Evolutionary conservation across 192 early-diverging fungal genomes (phyloP), one percentile per base, ranked within the genome.

Genomic region (Rhizophagus clarus): DNA sequence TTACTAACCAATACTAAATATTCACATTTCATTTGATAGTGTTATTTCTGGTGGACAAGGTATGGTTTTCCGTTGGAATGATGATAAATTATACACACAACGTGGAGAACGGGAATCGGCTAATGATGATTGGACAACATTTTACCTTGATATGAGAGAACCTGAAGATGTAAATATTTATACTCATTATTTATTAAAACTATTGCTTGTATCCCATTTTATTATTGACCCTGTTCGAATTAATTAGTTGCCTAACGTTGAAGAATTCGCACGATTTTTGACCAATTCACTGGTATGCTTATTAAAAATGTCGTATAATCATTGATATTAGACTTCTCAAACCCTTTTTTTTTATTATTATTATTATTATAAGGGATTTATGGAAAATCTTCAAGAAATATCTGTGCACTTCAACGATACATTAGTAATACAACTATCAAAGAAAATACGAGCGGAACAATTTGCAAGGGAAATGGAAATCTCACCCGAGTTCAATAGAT

Each of bases 61-160:
- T 71, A 95, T 96, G 93, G 94, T 89, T 0, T 96, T 97, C 84
- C 93, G 94, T 82, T 97, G 94, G 91, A 90, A 89, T 73, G 93
- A 92, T 2, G 95, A 97, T 83, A 93, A 94, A 81, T 85, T 97
- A 26, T 96, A 91, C 79, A 93, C 94, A 1, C 95, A 95, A 78
- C 85, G 89, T 40, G 93, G 86, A 8, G 79, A 20, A 67, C 91
- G 11, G 84, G 88, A 22, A 81, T 85, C 20, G 82, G 83, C 0
- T n/a, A n/a, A n/a, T 7, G 85, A 88, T 45, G 87, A 90, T 15
- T 91, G 91, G 90, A 96, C 96, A 0, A 89, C 91, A 0, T 96
- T 96, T 80, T 86, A 92, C 29, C 84, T 97, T 82, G 88, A 90
- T 72, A 74, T 94, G 62, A 90, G 96, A 45, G 95, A 96, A 40